Percentiles rank a stretch among this genome's conserved stretches.
These are phyloP conservation scores for Aspergillus kassunensis DNA, from an alignment of 495 filamentous ascomycete genomes.

Conservation along the genomic window DNA sequence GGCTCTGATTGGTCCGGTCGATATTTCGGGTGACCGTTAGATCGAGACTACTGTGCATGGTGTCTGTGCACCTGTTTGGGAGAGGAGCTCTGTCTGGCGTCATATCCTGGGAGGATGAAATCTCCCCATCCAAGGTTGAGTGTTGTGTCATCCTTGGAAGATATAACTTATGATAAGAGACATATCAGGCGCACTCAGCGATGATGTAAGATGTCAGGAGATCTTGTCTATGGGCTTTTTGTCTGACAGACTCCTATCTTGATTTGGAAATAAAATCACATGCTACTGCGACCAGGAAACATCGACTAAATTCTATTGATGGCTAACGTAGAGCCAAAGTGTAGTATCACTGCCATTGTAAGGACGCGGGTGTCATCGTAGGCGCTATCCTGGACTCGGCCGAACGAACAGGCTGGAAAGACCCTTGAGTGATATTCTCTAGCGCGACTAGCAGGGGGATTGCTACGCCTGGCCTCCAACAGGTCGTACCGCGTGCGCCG, in stretches of 20 bases:
- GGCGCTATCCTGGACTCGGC: conserved; percentile 2
- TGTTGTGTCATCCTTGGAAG: not conserved
- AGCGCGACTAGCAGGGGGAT: not conserved
- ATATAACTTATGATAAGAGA: not conserved
- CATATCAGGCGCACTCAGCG: not conserved
- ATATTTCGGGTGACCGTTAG: conserved; percentile 20
- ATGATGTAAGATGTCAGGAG: conserved; percentile 3
- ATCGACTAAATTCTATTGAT: too few species aligned
- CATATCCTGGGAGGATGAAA: not conserved
- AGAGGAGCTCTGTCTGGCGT: conserved; percentile 1
- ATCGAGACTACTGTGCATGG: conserved; percentile 12
- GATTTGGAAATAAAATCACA: conserved; percentile 2
- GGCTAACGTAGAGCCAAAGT: too few species aligned
- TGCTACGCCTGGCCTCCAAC: not conserved
- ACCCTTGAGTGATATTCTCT: not conserved
- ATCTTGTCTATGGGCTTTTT: not conserved
- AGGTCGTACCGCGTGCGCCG: conserved; percentile 3
- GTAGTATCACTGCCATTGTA: too few species aligned
- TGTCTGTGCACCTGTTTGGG: not conserved
- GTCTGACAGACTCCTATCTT: too few species aligned
- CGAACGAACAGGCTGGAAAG: not conserved
- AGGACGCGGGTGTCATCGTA: not conserved
- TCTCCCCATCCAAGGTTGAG: not conserved
- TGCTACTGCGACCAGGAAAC: not conserved
- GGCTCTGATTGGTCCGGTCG: conserved; percentile 17